These are phyloP conservation scores for Fusarium pilosicola DNA, from an alignment of 2,329 filamentous ascomycete species.

Conservation along the genomic window DNA sequence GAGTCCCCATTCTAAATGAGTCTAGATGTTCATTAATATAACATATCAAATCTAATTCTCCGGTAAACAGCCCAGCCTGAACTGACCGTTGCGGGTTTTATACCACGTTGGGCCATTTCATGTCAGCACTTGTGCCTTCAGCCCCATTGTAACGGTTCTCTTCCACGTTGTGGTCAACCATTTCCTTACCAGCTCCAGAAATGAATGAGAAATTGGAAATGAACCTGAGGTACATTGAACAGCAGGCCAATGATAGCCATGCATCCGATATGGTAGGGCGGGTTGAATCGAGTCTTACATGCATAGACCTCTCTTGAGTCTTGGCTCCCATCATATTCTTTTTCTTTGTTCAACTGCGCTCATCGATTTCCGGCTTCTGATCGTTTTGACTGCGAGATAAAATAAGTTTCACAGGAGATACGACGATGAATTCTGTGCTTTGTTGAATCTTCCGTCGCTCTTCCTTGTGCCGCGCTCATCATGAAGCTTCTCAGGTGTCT, in stretches of 20 bases:
- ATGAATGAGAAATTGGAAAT: constrained; percentile 13
- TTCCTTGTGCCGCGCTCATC: constrained; percentile 3
- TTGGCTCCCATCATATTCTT: constrained; percentile 18
- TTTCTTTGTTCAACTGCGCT: constrained; percentile 20
- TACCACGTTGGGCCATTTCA: constrained; percentile 14
- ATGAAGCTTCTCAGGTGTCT: constrained; percentile 33
- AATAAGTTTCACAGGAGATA: constrained; percentile 2
- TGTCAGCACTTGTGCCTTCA: constrained; percentile 25
- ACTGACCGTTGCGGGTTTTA: constrained; percentile 9
- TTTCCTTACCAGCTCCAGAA: constrained; percentile 4
- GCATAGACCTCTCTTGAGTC: constrained; percentile 26
- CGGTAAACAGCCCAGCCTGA: neutral
- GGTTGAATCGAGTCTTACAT: constrained; percentile 31
- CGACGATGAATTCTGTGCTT: constrained; percentile 13
- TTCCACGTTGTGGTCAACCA: constrained; percentile 18
- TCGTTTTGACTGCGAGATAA: neutral
- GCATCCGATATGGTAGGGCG: neutral
- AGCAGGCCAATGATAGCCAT: constrained; percentile 4
- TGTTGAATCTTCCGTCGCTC: neutral
- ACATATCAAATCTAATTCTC: constrained; percentile 3
- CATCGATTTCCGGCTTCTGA: neutral
- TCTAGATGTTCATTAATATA: neutral
- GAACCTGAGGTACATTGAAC: neutral
- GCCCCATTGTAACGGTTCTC: constrained; percentile 18
- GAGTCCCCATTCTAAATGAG: neutral